Percentiles rank a stretch among this genome's conserved stretches.
Evolutionary conservation across 2,329 filamentous ascomycete species (phyloP).

Genomic region (Colletotrichum melonis): DNA sequence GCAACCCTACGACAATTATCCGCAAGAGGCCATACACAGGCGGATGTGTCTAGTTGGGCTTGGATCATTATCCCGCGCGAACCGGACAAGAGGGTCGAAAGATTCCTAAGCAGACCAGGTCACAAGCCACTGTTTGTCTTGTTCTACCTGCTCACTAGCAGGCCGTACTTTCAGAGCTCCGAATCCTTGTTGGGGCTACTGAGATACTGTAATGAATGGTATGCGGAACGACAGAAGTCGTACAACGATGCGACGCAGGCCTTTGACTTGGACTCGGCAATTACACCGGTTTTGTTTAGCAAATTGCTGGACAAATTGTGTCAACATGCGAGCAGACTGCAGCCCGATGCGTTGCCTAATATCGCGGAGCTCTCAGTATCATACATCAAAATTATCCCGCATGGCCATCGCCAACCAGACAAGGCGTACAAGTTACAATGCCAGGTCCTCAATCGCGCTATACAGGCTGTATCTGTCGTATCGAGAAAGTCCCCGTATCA

Average conservation of each 20-base stretch:
- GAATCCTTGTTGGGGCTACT: slow-evolving; percentile 23
- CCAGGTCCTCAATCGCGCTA: slow-evolving; percentile 48
- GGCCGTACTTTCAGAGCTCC: background rate
- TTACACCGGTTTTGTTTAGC: background rate
- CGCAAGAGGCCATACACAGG: background rate
- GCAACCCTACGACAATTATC: background rate
- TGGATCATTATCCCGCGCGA: slow-evolving; percentile 10
- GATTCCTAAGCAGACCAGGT: slow-evolving; percentile 6
- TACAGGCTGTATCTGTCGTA: slow-evolving; percentile 47
- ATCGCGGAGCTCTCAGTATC: slow-evolving; percentile 44
- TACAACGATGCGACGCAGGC: background rate
- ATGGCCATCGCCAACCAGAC: background rate
- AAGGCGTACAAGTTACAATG: slow-evolving; percentile 43
- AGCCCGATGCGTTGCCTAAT: slow-evolving; percentile 43
- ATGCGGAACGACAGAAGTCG: background rate
- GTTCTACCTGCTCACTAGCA: slow-evolving; percentile 15
- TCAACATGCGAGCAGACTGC: slow-evolving; percentile 37
- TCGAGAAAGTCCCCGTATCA: slow-evolving; percentile 45
- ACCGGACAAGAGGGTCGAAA: slow-evolving; percentile 21
- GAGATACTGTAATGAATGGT: slow-evolving; percentile 27
- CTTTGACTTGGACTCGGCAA: background rate
- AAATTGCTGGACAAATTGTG: slow-evolving; percentile 1
- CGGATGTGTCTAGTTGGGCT: slow-evolving; percentile 23
- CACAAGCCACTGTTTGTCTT: slow-evolving; percentile 34
- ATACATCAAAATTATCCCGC: slow-evolving; percentile 44